Evolutionary conservation across 768 basidiomycete species (phyloP).

Genomic region (Termitomyces eurrhizus): DNA sequence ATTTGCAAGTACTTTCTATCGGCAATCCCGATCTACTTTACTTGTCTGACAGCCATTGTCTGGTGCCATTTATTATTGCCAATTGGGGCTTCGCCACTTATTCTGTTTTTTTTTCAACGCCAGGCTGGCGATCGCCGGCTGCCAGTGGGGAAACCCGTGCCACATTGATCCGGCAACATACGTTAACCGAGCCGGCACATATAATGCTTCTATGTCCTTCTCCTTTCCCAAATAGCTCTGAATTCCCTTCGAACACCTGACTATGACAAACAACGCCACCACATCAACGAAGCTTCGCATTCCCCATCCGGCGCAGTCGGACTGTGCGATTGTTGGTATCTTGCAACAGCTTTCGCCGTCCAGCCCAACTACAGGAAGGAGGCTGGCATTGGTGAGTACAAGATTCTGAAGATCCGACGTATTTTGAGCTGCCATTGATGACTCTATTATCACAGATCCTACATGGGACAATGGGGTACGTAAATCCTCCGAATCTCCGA

Average conservation of each 20-base stretch:
- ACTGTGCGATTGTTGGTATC: conserved; percentile 49
- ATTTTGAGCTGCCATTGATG: conserved; percentile 15
- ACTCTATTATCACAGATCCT: conserved; percentile 48
- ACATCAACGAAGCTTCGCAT: conserved; percentile 49
- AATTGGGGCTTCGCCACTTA: neutral
- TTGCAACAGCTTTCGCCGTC: conserved; percentile 56
- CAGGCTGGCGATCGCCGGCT: neutral
- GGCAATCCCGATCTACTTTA: too few relatives aligned
- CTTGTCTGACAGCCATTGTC: neutral
- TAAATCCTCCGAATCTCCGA: conserved; percentile 23
- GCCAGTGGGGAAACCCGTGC: neutral
- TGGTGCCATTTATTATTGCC: too few relatives aligned
- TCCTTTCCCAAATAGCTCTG: neutral
- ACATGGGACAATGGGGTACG: conserved; percentile 77
- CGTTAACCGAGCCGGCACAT: neutral
- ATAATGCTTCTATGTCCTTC: neutral
- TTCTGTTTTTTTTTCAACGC: neutral
- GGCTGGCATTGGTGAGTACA: conserved; percentile 61
- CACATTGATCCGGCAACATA: neutral
- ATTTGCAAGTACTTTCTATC: neutral
- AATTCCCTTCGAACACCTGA: neutral
- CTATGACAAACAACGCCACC: conserved; percentile 27
- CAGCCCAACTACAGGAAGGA: conserved; percentile 50
- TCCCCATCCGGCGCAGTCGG: conserved; percentile 42
- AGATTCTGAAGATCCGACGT: conserved; percentile 5